These are phyloP conservation scores for Termitomyces sp. DNA, from an alignment of 768 basidiomycete species.

Conservation along the genomic window DNA sequence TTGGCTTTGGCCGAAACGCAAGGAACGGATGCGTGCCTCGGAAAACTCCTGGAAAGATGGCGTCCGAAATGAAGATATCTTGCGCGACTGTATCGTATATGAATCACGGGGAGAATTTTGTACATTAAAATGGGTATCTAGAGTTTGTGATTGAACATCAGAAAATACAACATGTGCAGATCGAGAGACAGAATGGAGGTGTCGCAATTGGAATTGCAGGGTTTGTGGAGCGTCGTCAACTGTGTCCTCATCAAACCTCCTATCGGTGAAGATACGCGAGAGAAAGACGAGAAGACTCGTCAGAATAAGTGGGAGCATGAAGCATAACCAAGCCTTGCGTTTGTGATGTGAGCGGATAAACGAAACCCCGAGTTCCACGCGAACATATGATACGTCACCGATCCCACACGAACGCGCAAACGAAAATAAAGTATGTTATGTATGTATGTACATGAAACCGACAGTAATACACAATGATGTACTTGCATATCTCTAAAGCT, in stretches of 20 bases:
- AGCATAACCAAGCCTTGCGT: conserved; percentile 27
- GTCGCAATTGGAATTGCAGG: conserved; percentile 55
- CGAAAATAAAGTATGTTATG: background rate
- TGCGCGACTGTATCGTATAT: conserved; percentile 36
- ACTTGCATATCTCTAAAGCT: conserved; percentile 6
- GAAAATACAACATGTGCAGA: conserved; percentile 52
- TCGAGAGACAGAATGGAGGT: conserved; percentile 53
- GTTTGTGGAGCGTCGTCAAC: conserved; percentile 2
- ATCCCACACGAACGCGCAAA: no score
- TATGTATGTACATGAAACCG: background rate
- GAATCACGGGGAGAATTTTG: conserved; percentile 8
- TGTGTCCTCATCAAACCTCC: background rate
- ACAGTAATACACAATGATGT: conserved; percentile 6
- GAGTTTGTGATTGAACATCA: conserved; percentile 30
- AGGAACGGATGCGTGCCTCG: conserved; percentile 41
- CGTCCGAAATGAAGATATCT: conserved; percentile 37
- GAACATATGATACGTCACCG: background rate
- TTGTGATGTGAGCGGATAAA: background rate
- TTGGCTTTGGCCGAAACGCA: conserved; percentile 42
- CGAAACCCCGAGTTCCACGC: background rate
- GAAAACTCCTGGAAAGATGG: conserved; percentile 42
- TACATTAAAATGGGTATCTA: conserved; percentile 22
- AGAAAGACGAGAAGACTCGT: conserved; percentile 46
- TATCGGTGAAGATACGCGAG: conserved; percentile 24
- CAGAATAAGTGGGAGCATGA: conserved; percentile 47